These are phyloP conservation scores for Eucalyptus cloeziana DNA, from an alignment of 345 rosid genomes.

Conservation along the genomic window DNA sequence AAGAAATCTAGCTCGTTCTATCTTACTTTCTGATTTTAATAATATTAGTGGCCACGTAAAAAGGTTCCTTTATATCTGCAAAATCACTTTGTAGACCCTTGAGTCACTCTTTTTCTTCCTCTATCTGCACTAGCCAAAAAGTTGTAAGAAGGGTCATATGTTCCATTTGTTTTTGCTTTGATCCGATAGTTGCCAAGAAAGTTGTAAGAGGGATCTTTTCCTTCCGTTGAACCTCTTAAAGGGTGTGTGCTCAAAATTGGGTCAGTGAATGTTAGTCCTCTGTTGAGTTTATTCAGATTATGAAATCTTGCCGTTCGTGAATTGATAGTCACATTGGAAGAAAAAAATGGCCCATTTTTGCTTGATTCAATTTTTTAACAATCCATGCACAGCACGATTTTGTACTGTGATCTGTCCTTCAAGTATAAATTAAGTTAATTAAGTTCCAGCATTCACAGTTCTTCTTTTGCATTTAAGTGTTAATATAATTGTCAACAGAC, in stretches of 20 bases:
- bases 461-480: background rate
- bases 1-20: background rate
- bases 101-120: background rate
- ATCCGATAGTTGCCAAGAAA: background rate
- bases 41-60: background rate
- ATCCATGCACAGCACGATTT: background rate
- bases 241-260: background rate
- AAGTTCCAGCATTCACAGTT: background rate
- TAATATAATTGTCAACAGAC: background rate
- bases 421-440: background rate
- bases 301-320: background rate
- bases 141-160: background rate
- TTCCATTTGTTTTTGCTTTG: background rate
- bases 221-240: background rate
- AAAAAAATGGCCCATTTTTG: background rate
- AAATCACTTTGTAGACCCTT: background rate
- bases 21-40: background rate
- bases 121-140: background rate
- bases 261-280: background rate
- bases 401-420: background rate
- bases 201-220: background rate
- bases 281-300: background rate
- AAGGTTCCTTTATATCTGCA: background rate
- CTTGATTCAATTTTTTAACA: background rate
- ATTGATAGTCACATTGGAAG: background rate